Evolutionary conservation across 768 basidiomycete genomes (phyloP).

Genomic region (Pholiota molesta): DNA sequence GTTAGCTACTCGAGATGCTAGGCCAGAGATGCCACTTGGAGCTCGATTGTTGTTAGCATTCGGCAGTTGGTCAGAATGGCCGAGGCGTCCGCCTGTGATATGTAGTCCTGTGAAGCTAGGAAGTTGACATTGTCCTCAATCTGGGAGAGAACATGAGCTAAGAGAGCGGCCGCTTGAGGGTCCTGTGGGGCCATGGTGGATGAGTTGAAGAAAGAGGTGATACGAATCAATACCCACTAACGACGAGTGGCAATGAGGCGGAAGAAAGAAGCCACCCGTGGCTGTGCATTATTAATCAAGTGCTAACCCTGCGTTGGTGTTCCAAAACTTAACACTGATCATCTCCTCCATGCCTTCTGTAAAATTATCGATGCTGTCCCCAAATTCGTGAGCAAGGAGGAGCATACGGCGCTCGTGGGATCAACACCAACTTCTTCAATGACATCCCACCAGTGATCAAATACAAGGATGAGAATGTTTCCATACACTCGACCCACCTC

Average conservation of each 20-base stretch:
- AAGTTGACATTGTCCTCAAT: slow-evolving; percentile 61
- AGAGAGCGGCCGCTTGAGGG: slow-evolving; percentile 45
- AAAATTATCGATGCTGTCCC: slow-evolving; percentile 40
- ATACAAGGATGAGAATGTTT: slow-evolving; percentile 73
- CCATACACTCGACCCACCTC: slow-evolving; percentile 70
- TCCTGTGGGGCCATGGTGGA: slow-evolving; percentile 35
- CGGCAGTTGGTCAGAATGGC: slow-evolving; percentile 55
- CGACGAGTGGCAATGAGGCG: background rate
- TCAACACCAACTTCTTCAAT: slow-evolving; percentile 85
- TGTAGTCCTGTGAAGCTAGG: slow-evolving; percentile 54
- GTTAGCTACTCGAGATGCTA: slow-evolving; percentile 22
- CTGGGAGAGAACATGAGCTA: slow-evolving; percentile 62
- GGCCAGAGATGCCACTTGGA: slow-evolving; percentile 20
- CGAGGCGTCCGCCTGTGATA: slow-evolving; percentile 51
- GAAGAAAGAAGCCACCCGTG: background rate
- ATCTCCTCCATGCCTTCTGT: slow-evolving; percentile 38
- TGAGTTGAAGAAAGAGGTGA: slow-evolving; percentile 6
- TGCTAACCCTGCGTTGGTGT: background rate
- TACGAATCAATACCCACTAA: background rate
- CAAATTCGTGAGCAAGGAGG: slow-evolving; percentile 51
- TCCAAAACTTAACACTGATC: slow-evolving; percentile 7
- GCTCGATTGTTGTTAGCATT: slow-evolving; percentile 20
- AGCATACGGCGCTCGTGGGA: slow-evolving; percentile 66
- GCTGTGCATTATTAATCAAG: slow-evolving; percentile 7
- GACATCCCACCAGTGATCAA: slow-evolving; percentile 85